Evolutionary conservation across 768 basidiomycete species (phyloP).

Genomic region (Termitomyces sp.): DNA sequence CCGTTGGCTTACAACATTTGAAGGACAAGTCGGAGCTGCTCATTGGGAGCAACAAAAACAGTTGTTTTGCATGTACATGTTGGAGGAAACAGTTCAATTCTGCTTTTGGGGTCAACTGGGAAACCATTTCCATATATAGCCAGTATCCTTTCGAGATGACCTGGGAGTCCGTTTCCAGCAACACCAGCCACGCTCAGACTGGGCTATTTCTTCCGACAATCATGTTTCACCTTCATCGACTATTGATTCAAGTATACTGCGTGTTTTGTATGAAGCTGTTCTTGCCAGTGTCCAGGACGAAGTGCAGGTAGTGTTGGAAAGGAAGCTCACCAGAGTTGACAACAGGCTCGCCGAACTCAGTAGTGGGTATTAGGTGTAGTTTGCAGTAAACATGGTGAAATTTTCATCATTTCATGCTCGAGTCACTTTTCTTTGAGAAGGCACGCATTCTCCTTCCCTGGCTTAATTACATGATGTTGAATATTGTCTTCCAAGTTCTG

Average conservation of each 20-base stretch:
- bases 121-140: not conserved
- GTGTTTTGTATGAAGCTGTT: not conserved
- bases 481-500: no score
- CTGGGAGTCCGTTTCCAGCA: not conserved
- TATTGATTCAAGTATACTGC: no score
- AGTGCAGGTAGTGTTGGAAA: not conserved
- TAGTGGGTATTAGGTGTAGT: no score
- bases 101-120: not conserved
- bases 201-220: no score
- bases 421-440: no score
- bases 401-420: no score
- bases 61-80: not conserved
- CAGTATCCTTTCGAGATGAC: not conserved
- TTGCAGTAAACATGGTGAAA: no score
- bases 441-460: no score
- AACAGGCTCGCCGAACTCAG: no score
- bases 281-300: not conserved
- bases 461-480: no score
- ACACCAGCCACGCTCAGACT: not conserved
- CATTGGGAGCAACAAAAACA: not conserved
- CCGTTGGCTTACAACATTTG: not conserved
- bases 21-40: not conserved
- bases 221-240: no score
- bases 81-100: not conserved
- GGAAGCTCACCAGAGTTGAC: not conserved